A percentile compares a stretch with the other conserved stretches of the same genome.
These are phyloP conservation scores for Rhodotorula taiwanensis DNA, from an alignment of 768 basidiomycete genomes.

Conservation along the genomic window DNA sequence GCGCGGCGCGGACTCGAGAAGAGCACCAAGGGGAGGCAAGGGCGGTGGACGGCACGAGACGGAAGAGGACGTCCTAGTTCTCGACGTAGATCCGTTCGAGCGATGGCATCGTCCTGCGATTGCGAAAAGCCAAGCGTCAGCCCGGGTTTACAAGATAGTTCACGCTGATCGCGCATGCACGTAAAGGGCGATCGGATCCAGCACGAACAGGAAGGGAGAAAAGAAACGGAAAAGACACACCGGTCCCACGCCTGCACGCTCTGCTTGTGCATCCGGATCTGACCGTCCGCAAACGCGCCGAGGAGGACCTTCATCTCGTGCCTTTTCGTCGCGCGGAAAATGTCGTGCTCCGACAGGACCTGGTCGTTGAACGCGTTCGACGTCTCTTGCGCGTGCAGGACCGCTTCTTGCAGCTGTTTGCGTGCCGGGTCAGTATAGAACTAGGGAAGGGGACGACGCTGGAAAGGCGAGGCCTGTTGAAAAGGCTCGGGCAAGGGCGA, in stretches of 20 bases:
- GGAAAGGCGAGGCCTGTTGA: neutral
- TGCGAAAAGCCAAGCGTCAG: too few relatives aligned
- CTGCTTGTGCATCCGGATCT: constrained; percentile 75
- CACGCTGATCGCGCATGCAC: too few relatives aligned
- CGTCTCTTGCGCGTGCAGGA: constrained; percentile 87
- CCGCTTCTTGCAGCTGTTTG: constrained; percentile 83
- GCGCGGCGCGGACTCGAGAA: too few relatives aligned
- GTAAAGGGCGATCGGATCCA: neutral
- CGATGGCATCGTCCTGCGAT: constrained; percentile 21
- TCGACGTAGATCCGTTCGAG: constrained; percentile 29
- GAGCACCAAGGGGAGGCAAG: too few relatives aligned
- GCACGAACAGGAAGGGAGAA: neutral
- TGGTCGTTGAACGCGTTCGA: constrained; percentile 95
- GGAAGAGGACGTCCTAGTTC: neutral
- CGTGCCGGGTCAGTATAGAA: neutral
- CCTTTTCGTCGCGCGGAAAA: constrained; percentile 85
- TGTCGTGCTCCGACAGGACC: constrained; percentile 78
- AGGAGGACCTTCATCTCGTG: constrained; percentile 97
- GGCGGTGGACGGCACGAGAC: too few relatives aligned
- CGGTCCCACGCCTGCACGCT: constrained; percentile 26
- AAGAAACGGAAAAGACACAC: neutral
- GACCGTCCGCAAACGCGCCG: constrained; percentile 78
- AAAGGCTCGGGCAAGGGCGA: too few relatives aligned
- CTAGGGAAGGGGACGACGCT: neutral
- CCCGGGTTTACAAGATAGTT: too few relatives aligned